Percentiles rank a stretch among this genome's conserved stretches.
These are phyloP conservation scores for Apiospora saccharicola DNA, from an alignment of 2,329 filamentous ascomycete genomes.

Conservation along the genomic window DNA sequence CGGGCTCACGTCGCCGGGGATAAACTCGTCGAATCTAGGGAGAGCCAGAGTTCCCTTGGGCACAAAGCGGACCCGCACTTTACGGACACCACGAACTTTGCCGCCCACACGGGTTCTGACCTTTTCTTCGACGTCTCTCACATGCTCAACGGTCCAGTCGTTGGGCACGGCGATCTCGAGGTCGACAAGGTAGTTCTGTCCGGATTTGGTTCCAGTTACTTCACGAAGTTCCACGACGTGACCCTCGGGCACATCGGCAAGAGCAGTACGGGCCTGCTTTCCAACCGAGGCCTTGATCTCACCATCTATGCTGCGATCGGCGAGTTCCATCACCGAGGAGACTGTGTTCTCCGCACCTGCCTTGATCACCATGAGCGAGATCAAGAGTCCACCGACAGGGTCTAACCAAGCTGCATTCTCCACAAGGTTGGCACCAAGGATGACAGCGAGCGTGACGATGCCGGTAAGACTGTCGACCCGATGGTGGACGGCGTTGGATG, in stretches of 20 bases:
- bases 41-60: slow-evolving; percentile 65
- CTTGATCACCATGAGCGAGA: slow-evolving; percentile 91
- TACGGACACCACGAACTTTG: slow-evolving; percentile 83
- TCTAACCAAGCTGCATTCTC: slow-evolving; percentile 91
- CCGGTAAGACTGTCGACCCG: slow-evolving; percentile 95
- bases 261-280: slow-evolving; percentile 67
- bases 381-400: slow-evolving; percentile 89
- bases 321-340: slow-evolving; percentile 83
- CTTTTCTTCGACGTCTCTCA: slow-evolving; percentile 73
- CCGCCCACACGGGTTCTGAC: slow-evolving; percentile 76
- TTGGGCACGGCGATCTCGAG: slow-evolving; percentile 83
- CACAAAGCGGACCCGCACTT: slow-evolving; percentile 85
- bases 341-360: slow-evolving; percentile 88
- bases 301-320: slow-evolving; percentile 87
- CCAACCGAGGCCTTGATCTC: slow-evolving; percentile 79
- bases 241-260: slow-evolving; percentile 61
- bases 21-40: slow-evolving; percentile 80
- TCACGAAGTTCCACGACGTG: slow-evolving; percentile 74
- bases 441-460: slow-evolving; percentile 88
- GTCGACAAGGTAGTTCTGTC: slow-evolving; percentile 95
- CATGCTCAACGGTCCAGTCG: slow-evolving; percentile 76
- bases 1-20: slow-evolving; percentile 67
- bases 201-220: slow-evolving; percentile 90
- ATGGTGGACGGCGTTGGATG: slow-evolving; percentile 96
- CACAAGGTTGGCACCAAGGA: slow-evolving; percentile 87